Conservation (phyloP, 768 basidiomycete genomes). For the Chalciporus sphaerocephalus region DNA sequence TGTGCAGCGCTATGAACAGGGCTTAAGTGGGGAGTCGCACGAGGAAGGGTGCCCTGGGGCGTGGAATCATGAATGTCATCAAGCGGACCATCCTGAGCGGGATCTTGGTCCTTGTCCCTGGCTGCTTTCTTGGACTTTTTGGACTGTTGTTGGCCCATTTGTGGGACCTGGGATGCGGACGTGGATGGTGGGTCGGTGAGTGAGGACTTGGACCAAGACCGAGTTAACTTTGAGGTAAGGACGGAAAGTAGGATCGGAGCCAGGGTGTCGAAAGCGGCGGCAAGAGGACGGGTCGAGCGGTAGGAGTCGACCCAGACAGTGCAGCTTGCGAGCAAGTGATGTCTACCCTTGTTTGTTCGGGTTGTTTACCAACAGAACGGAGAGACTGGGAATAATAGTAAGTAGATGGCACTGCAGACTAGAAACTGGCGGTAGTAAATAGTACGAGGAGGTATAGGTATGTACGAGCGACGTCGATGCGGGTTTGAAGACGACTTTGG, state of each 20-base stretch:
- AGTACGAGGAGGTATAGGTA: too few relatives aligned
- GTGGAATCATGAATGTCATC: constrained; percentile 37
- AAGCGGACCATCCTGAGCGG: constrained; percentile 36
- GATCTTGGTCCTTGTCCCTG: constrained; percentile 67
- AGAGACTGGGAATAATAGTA: too few relatives aligned
- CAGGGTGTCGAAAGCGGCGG: constrained; percentile 49
- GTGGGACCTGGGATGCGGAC: constrained; percentile 35
- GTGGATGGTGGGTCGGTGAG: constrained; percentile 58
- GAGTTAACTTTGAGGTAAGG: constrained; percentile 63
- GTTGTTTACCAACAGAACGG: constrained; percentile 32
- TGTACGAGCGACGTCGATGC: too few relatives aligned
- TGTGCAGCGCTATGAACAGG: constrained; percentile 39
- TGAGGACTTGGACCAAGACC: constrained; percentile 69
- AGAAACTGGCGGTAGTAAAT: too few relatives aligned
- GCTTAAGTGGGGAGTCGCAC: constrained; percentile 38
- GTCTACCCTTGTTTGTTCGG: constrained; percentile 33
- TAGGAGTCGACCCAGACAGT: constrained; percentile 24
- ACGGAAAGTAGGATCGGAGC: constrained; percentile 79
- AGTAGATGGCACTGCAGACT: too few relatives aligned
- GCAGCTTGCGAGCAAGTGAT: constrained; percentile 21
- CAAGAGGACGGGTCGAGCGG: not conserved
- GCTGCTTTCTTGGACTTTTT: constrained; percentile 71
- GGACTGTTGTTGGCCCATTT: constrained; percentile 82
- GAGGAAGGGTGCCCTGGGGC: constrained; percentile 43
- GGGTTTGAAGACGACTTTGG: too few relatives aligned